phyloP scores from a whole-genome alignment of 2,329 filamentous ascomycete genomes.

The Aspergillus transmontanensis region DNA sequence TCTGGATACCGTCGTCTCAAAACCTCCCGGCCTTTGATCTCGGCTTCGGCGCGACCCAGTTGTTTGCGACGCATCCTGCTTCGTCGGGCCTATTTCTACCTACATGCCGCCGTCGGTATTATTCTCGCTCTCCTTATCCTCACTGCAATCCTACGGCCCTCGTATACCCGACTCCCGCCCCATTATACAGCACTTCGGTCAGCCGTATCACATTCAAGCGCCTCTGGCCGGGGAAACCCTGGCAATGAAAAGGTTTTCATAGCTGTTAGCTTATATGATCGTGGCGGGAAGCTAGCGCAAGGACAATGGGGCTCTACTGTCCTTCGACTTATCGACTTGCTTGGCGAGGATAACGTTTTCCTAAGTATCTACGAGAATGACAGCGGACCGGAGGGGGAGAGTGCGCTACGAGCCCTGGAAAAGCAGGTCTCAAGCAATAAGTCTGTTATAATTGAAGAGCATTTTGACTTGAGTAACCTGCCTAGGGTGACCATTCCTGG shows the following conservation, averaged over 20 bases:
- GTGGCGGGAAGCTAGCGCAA: slow-evolving; percentile 59
- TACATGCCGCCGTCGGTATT: slow-evolving; percentile 27
- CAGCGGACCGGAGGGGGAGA: slow-evolving; percentile 58
- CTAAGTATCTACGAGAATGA: slow-evolving; percentile 76
- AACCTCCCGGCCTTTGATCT: slow-evolving; percentile 28
- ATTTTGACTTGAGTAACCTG: slow-evolving; percentile 59
- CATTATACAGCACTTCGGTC: slow-evolving; percentile 51
- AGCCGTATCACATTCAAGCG: slow-evolving; percentile 31
- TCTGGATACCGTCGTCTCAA: slow-evolving; percentile 35
- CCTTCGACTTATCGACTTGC: slow-evolving; percentile 62
- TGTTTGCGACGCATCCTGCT: slow-evolving; percentile 31
- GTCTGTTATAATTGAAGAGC: slow-evolving; percentile 61
- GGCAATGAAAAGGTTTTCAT: slow-evolving; percentile 71
- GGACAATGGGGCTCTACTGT: slow-evolving; percentile 67
- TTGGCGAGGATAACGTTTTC: slow-evolving; percentile 69
- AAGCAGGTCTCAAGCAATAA: slow-evolving; percentile 52
- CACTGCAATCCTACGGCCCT: slow-evolving; percentile 55
- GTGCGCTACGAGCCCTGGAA: slow-evolving; percentile 58
- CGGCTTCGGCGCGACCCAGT: slow-evolving; percentile 24
- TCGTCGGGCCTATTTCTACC: slow-evolving; percentile 35
- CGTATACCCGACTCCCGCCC: slow-evolving; percentile 57
- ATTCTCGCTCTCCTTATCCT: slow-evolving; percentile 33
- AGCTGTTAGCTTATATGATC: slow-evolving; percentile 70
- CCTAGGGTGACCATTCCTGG: slow-evolving; percentile 64
- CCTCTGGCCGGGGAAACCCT: slow-evolving; percentile 52